phyloP scores from a whole-genome alignment of 768 basidiomycete species.

The Amanita fuliginea region DNA sequence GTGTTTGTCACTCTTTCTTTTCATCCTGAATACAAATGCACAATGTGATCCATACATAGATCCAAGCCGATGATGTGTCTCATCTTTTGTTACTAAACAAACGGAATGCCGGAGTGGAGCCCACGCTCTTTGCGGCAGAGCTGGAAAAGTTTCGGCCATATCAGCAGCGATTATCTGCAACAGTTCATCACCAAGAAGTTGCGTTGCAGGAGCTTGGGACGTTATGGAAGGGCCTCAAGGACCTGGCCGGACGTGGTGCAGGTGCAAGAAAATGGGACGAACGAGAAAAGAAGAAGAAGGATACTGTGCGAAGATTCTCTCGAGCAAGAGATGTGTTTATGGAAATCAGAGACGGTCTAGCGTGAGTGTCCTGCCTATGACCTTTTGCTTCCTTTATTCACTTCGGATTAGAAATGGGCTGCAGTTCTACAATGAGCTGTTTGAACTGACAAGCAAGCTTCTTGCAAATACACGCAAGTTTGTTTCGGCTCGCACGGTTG shows the following conservation, averaged over 20 bases:
- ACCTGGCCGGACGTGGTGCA: slow-evolving; percentile 63
- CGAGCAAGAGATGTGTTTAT: slow-evolving; percentile 76
- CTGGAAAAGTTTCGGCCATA: slow-evolving; percentile 94
- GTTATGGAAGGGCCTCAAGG: slow-evolving; percentile 67
- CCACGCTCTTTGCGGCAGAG: slow-evolving; percentile 83
- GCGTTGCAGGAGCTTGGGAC: slow-evolving; percentile 63
- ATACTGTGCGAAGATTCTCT: slow-evolving; percentile 59
- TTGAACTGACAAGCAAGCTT: slow-evolving; percentile 48
- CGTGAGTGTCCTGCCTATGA: slow-evolving; percentile 36
- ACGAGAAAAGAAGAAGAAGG: slow-evolving; percentile 68
- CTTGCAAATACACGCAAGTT: slow-evolving; percentile 49
- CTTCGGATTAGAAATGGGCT: slow-evolving; percentile 59
- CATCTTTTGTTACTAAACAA: slow-evolving; percentile 87
- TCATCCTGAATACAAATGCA: neutral
- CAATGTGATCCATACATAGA: slow-evolving; percentile 37
- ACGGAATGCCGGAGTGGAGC: slow-evolving; percentile 73
- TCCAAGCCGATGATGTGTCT: slow-evolving; percentile 95
- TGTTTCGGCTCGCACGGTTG: slow-evolving; percentile 48
- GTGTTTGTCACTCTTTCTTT: neutral
- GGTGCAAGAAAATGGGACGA: slow-evolving; percentile 77
- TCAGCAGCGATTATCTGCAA: slow-evolving; percentile 70
- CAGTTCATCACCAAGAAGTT: slow-evolving; percentile 66
- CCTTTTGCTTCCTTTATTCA: neutral
- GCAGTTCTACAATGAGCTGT: slow-evolving; percentile 80
- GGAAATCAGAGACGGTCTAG: slow-evolving; percentile 77